These are phyloP conservation scores for Lepidium sativum DNA, from an alignment of 345 rosid genomes.

Conservation along the genomic window DNA sequence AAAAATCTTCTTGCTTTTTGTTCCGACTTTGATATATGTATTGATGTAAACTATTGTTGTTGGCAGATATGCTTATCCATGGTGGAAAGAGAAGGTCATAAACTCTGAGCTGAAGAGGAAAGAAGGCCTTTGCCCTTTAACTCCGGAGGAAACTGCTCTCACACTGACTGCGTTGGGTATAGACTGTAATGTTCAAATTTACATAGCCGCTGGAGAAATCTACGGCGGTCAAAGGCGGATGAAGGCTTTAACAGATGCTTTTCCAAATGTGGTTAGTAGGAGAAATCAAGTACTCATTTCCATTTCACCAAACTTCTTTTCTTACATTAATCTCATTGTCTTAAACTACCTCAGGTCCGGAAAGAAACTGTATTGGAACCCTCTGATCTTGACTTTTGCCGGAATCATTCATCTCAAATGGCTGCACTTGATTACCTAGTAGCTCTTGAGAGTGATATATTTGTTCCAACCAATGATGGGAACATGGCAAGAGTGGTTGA, in stretches of 20 bases:
- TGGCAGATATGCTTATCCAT: constrained; percentile 72
- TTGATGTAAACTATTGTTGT: constrained; percentile 4
- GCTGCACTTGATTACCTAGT: constrained; percentile 88
- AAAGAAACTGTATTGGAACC: constrained; percentile 67
- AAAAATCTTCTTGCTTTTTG: not conserved
- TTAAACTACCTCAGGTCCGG: constrained; percentile 55
- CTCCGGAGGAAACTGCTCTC: constrained; percentile 94
- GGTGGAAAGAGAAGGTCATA: constrained; percentile 85
- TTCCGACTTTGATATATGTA: not conserved
- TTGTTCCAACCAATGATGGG: constrained; percentile 87
- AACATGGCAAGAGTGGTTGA: constrained; percentile 99
- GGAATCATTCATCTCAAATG: constrained; percentile 85
- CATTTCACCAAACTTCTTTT: not conserved
- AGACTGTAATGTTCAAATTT: constrained; percentile 68
- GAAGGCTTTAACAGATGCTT: constrained; percentile 47
- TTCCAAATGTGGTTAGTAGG: constrained; percentile 74
- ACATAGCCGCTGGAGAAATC: constrained; percentile 95
- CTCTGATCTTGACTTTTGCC: constrained; percentile 58
- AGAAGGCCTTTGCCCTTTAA: constrained; percentile 88
- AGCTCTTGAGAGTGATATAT: constrained; percentile 82
- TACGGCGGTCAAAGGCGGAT: constrained; percentile 79
- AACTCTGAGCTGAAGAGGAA: constrained; percentile 74
- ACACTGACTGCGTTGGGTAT: constrained; percentile 63
- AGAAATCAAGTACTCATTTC: not conserved
- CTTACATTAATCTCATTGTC: not conserved